Evolutionary conservation across 306 rosid genomes (phyloP).

Genomic region (Biancaea sappan): DNA sequence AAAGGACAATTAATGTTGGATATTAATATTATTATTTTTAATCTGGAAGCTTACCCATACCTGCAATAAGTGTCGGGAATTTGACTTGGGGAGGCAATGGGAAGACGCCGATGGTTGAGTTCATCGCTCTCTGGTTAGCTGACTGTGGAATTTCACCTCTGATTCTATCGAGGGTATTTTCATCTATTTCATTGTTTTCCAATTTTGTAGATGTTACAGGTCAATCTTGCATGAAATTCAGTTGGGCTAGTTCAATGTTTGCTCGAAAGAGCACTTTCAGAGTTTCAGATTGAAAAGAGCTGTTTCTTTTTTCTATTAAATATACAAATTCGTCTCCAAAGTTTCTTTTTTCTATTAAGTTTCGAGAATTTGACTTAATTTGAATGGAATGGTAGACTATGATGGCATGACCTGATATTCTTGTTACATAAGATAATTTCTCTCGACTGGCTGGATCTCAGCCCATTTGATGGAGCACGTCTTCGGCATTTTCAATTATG

Average conservation of each 20-base stretch:
- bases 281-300: neutral
- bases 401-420: neutral
- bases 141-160: conserved; percentile 68
- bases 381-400: neutral
- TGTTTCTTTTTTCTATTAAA: neutral
- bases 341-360: too few relatives aligned
- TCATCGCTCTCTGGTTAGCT: conserved; percentile 65
- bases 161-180: conserved; percentile 74
- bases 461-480: conserved; percentile 62
- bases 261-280: neutral
- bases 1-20: neutral
- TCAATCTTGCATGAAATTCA: neutral
- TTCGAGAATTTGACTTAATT: neutral
- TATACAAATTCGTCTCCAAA: too few relatives aligned
- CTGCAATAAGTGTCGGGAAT: conserved; percentile 87
- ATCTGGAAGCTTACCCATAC: conserved; percentile 59
- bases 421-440: neutral
- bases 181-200: neutral
- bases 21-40: neutral
- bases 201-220: neutral
- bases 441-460: neutral
- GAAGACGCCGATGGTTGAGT: conserved; percentile 94
- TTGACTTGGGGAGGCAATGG: conserved; percentile 98
- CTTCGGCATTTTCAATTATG: conserved; percentile 59
- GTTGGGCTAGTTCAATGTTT: neutral